Evolutionary conservation across 176 grass and related monocot species (phyloP), one percentile per base, ranked within the genome.

Genomic region (Cymbopogon citratus): DNA sequence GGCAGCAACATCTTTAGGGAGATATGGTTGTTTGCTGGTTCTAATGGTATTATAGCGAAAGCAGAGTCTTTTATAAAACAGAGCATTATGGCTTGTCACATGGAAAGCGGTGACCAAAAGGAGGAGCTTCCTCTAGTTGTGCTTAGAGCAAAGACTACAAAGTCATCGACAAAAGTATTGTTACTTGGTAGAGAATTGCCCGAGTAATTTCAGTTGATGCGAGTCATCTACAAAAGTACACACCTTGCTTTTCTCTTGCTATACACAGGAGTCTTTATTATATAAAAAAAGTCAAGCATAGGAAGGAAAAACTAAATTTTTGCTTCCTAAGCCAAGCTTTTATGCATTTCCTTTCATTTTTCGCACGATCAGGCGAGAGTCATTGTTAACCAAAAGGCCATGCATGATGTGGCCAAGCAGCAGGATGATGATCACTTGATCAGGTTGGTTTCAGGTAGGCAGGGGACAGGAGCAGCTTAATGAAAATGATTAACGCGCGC

Each of bases 401-500:
- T 33, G 44, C 21, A 85, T 76, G 51, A 85, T 12, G 38, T 12
- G 38, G 5, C 7, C 25, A 68, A 8, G 51, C 48, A 33, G 48
- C 14, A 49, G 1, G 15, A 49, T 18, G 1, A 36, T 60, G 14
- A 83, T 33, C 75, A 19, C 40, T n/a, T 59, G 31, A n/a, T n/a
- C n/a, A n/a, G n/a, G n/a, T n/a, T 11, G 54, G 54, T 59, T 23
- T n/a, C 9, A 59, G n/a, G 49, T 51, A 54, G 76, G 61, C 16
- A 16, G 87, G 77, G 64, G 43, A 57, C 82, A 88, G 5, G n/a
- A 2, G 3, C 23, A 39, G 27, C 51, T 88, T 80, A 39, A 65
- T 66, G 23, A 83, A 76, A 12, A 63, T 34, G 12, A 33, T 40
- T 66, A 66, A 11, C 35, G 1, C 24, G 27, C 56, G 27, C 67